A percentile compares a stretch with the other conserved stretches of the same genome.
phyloP scores from a whole-genome alignment of 257 asterid species.

The Paraleonurus japonicus region DNA sequence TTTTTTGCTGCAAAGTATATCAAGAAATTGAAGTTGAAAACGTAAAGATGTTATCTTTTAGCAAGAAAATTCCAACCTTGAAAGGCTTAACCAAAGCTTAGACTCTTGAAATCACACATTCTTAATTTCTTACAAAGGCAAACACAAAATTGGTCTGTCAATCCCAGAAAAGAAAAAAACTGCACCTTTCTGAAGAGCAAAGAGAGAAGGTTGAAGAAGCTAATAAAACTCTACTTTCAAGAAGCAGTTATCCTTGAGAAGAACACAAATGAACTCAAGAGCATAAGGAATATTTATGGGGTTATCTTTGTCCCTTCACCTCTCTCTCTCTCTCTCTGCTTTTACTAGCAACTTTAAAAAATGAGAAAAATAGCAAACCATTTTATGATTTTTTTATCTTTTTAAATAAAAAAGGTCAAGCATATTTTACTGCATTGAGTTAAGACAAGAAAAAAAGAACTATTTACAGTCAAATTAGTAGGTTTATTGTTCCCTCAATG shows the following conservation, averaged over 20 bases:
- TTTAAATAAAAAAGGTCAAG: too few species aligned
- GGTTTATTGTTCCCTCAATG: conserved; percentile 47
- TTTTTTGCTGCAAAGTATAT: conserved; percentile 19
- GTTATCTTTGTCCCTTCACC: too few species aligned
- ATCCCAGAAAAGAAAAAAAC: neutral
- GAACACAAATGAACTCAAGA: neutral
- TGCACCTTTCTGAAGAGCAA: neutral
- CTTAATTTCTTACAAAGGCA: neutral
- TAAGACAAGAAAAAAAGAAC: conserved; percentile 20
- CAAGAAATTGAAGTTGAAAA: conserved; percentile 22
- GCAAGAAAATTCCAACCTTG: conserved; percentile 24
- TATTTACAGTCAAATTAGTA: conserved; percentile 40
- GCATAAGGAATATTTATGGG: neutral
- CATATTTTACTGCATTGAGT: too few species aligned
- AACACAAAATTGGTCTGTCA: neutral
- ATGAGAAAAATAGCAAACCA: too few species aligned
- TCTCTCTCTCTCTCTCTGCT: neutral
- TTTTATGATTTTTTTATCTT: too few species aligned
- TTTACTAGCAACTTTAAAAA: neutral
- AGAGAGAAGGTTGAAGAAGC: neutral
- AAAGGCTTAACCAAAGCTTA: conserved; percentile 24
- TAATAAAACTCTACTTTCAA: neutral
- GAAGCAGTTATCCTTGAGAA: neutral
- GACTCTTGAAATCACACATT: conserved; percentile 27
- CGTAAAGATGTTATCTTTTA: neutral